Evolutionary conservation across 2,329 filamentous ascomycete genomes (phyloP), one percentile per base, ranked within the genome.

Genomic region (Xylaria multiplex): DNA sequence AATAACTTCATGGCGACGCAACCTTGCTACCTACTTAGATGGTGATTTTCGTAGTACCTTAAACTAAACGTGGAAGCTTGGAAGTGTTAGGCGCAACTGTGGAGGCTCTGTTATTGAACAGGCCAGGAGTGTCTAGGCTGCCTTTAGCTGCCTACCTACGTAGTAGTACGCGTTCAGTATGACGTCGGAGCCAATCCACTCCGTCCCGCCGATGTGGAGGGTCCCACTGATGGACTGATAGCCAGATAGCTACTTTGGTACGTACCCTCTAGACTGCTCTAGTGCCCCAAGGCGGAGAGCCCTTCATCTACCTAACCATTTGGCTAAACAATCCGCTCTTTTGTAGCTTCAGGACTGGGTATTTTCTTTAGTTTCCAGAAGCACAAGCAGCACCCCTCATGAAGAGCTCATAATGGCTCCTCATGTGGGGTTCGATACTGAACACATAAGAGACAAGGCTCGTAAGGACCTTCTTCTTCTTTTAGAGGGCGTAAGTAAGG

Each of bases 391-490:
- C 66, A 71, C 63, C 74, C 75, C 78, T 71, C 78, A 84, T 84
- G 83, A 81, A 81, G 83, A 84, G 83, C 81, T 82, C 81, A 81
- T 71, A 75, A 92, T 92, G 90, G 88, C 88, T 82, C 89, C 89
- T 81, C 86, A 87, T 80, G 83, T 82, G 77, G 87, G 86, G 76
- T 92, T 96, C 78, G 90, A 90, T 79, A 88, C 90, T 66, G 88
- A 91, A 73, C 88, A 93, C 76, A 88, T 96, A 78, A 89, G 87
- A 75, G 90, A 91, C 71, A 93, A 91, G 81, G 92, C 93, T 71
- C 91, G 93, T 68, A 93, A 93, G 79, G 93, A 97, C 78, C 85
- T 99, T 71, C 86, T 99, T 72, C 90, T 91, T 80, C 89, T 98
- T 73, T 90, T 99, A 68, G 95, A 98, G 87, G 91, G 92, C 80